Percentiles rank a stretch among this genome's conserved stretches.
Conservation (phyloP, 2,329 filamentous ascomycete genomes). For the Exophiala sideris region DNA sequence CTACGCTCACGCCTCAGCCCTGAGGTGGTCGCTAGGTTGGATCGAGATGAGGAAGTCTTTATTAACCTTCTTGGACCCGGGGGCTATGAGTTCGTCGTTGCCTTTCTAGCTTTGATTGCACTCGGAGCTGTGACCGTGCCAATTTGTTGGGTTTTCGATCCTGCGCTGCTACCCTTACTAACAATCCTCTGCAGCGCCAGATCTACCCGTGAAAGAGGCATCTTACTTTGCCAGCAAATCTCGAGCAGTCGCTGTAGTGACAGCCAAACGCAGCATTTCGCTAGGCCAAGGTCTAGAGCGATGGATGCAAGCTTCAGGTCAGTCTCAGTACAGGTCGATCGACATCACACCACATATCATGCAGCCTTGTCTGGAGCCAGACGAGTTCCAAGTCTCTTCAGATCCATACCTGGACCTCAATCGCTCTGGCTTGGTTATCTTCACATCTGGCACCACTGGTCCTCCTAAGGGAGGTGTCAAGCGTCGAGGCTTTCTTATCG, state of each 20-base stretch:
- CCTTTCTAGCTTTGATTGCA: conserved; percentile 46
- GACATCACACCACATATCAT: conserved; percentile 29
- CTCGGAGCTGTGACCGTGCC: conserved; percentile 48
- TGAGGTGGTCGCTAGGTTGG: conserved; percentile 36
- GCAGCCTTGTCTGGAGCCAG: conserved; percentile 16
- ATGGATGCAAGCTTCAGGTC: conserved; percentile 7
- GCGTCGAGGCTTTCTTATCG: conserved; percentile 23
- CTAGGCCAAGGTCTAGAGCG: conserved; percentile 10
- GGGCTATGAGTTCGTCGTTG: conserved; percentile 49
- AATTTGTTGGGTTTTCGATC: conserved; percentile 30
- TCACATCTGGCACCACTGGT: conserved; percentile 57
- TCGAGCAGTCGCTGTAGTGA: conserved; percentile 9
- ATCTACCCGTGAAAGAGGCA: conserved; percentile 31
- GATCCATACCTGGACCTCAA: conserved; percentile 30
- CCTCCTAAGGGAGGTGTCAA: conserved; percentile 58
- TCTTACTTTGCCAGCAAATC: conserved; percentile 29
- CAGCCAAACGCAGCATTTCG: conserved; percentile 5
- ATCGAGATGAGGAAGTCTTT: conserved; percentile 32
- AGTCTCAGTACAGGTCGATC: conserved; percentile 17
- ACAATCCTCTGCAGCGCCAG: conserved; percentile 5
- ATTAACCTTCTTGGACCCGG: conserved; percentile 46
- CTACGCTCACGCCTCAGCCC: conserved; percentile 32
- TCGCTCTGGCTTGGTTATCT: conserved; percentile 52
- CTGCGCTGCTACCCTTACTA: neutral
- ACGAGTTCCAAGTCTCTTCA: conserved; percentile 29